Base-by-base conservation (phyloP, 768 basidiomycete species). In the Trametes cinnabarina region DNA sequence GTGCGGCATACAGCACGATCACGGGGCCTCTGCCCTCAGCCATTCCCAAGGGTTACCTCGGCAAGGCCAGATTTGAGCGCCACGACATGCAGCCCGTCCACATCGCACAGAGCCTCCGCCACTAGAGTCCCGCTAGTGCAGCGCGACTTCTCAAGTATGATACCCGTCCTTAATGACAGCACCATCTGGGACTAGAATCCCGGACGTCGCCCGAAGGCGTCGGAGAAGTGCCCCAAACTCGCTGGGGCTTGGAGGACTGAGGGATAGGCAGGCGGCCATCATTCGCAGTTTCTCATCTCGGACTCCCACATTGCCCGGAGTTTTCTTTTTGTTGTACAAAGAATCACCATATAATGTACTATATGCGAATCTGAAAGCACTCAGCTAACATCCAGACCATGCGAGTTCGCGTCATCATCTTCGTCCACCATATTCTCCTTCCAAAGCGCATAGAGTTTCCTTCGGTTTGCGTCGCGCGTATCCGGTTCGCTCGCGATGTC, bases 371-470 rank as follows among this genome's bases (percentile, higher is more conserved):
- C 32, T 37, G 14, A 51, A 55, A 26, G 40, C 37, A 20, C 22
- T 40, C 50, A 65, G 22, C 58, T 63, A 17, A 40, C 64, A 48
- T 65, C 64, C 15, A 60, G 55, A 20, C 34, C 50, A 32, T 25
- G 47, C 12, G 60, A 55, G 59, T 74, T 75, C 4, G 74, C 72
- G 20, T 71, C 75, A 19, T 63, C 64, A 9, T 71, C 69, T 23
- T 80, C 82, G 22, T 82, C 82, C 34, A 76, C 78, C 46, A 74
- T 76, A 32, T 81, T 60, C 17, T 73, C 82, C 71, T 86, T 88
- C 84, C 91, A 96, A 25, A 94, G 71, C 5, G 79, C 79, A 69
- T 94, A 96, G 74, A 98, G 79, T 76, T 83, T 92, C 71, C 90
- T 77, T 64, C 94, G 80, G 71, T 88, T 94, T 6, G 84, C 75